These are phyloP conservation scores for Papilionanthe hybrid DNA, from an alignment of 116 monocot genomes.

Conservation along the genomic window DNA sequence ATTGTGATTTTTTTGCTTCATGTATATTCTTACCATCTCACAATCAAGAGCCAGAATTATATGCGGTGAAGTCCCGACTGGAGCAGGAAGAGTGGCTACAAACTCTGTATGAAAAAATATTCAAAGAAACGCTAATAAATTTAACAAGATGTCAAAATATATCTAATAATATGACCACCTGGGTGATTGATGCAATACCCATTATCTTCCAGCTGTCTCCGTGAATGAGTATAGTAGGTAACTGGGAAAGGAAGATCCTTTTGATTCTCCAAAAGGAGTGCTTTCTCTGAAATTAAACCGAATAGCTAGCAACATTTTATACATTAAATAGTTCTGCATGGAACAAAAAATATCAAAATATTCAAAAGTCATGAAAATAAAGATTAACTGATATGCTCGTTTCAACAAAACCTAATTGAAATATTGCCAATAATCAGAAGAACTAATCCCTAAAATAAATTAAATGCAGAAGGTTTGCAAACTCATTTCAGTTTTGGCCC, in stretches of 20 bases:
- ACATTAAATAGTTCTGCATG: not conserved
- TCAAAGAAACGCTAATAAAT: not conserved
- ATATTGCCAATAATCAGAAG: too few relatives aligned
- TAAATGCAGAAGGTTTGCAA: too few relatives aligned
- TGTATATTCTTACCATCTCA: conserved; percentile 74
- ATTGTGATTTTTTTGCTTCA: not conserved
- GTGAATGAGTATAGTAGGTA: conserved; percentile 69
- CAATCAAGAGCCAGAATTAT: conserved; percentile 85
- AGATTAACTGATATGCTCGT: not conserved
- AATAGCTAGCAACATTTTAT: conserved; percentile 1
- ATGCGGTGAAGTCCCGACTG: conserved; percentile 35
- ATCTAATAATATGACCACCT: conserved; percentile 30
- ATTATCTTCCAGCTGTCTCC: conserved; percentile 75
- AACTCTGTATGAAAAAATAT: conserved; percentile 34
- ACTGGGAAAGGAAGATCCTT: conserved; percentile 75
- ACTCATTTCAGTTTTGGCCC: too few relatives aligned
- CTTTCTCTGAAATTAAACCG: conserved; percentile 27
- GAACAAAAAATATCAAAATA: not conserved
- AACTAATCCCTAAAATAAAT: too few relatives aligned
- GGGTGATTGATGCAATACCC: conserved; percentile 61
- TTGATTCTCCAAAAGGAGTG: conserved; percentile 24
- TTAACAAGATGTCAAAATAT: conserved; percentile 1
- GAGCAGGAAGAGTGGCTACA: conserved; percentile 59
- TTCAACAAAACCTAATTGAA: not conserved
- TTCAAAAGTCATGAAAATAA: not conserved